phyloP scores from a whole-genome alignment of 2,329 filamentous ascomycete species.

The Fonsecaea erecta region DNA sequence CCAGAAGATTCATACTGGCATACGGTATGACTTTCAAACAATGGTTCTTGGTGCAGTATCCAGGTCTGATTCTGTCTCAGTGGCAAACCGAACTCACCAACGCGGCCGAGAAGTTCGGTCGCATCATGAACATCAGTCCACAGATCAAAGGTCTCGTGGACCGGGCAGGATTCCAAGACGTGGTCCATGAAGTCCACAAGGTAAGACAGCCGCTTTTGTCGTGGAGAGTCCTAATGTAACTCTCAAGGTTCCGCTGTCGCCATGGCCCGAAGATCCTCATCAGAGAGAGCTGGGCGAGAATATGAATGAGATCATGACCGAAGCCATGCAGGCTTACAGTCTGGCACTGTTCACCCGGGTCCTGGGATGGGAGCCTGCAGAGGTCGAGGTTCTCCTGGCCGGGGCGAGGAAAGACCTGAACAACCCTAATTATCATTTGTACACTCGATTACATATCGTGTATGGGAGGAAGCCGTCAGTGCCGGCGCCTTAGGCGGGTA shows the following conservation, averaged over 20 bases:
- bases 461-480: slow-evolving; percentile 23
- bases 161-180: slow-evolving; percentile 39
- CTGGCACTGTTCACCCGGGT: slow-evolving; percentile 47
- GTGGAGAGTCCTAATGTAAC: not conserved
- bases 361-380: slow-evolving; percentile 42
- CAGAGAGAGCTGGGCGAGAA: slow-evolving; percentile 40
- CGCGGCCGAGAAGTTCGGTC: slow-evolving; percentile 24
- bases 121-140: slow-evolving; percentile 30
- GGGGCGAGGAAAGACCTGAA: slow-evolving; percentile 43
- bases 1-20: slow-evolving; percentile 30
- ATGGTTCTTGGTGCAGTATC: not conserved
- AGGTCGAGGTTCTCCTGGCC: slow-evolving; percentile 46
- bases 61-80: not conserved
- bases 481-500: not conserved
- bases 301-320: slow-evolving; percentile 40
- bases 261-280: slow-evolving; percentile 41
- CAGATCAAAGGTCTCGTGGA: slow-evolving; percentile 32
- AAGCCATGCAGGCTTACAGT: slow-evolving; percentile 46
- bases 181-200: slow-evolving; percentile 38
- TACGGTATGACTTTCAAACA: not conserved
- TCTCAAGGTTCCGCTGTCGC: slow-evolving; percentile 37
- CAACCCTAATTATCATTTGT: slow-evolving; percentile 28
- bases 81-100: slow-evolving; percentile 32
- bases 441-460: slow-evolving; percentile 27
- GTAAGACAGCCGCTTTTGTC: slow-evolving; percentile 4